Evolutionary conservation across 148 eudicot species (phyloP).

Genomic region (Nepenthes gracilis): DNA sequence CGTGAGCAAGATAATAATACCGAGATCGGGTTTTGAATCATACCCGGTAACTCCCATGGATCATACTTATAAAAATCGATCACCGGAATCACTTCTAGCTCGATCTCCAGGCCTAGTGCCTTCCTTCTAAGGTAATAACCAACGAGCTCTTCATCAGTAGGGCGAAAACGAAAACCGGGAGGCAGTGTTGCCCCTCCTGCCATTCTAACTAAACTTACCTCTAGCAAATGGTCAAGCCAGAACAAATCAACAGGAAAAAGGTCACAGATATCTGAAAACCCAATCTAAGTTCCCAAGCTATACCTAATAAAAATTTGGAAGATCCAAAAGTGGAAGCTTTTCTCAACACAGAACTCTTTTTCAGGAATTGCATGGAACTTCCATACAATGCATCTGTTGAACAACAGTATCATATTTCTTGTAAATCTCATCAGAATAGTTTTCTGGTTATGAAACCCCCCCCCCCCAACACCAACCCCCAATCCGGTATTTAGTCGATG

Average conservation of each 20-base stretch:
- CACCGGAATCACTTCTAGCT: conserved; percentile 78
- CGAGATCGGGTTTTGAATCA: not conserved
- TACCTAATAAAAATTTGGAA: conserved; percentile 62
- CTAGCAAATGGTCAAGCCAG: conserved; percentile 1
- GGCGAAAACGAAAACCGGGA: conserved; percentile 84
- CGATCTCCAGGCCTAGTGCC: conserved; percentile 54
- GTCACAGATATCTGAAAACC: not conserved
- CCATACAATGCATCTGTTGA: conserved; percentile 44
- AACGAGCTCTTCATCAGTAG: conserved; percentile 68
- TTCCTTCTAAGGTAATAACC: conserved; percentile 75
- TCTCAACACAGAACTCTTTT: conserved; percentile 45
- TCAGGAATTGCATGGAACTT: conserved; percentile 43
- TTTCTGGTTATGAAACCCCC: conserved; percentile 17
- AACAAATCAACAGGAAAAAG: conserved; percentile 8
- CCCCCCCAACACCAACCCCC: conserved; percentile 12
- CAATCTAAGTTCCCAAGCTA: conserved; percentile 36
- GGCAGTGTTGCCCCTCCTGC: conserved; percentile 48
- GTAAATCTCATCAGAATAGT: conserved; percentile 13
- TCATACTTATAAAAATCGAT: conserved; percentile 70
- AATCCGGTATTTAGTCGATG: conserved; percentile 2
- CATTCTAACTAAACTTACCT: conserved; percentile 21
- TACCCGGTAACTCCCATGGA: conserved; percentile 96
- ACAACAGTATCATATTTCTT: conserved; percentile 41
- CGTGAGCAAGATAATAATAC: not conserved
- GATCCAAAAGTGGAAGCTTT: conserved; percentile 80